Conservation (phyloP, 129 eudicot genomes). For the Solidago caesia region DNA sequence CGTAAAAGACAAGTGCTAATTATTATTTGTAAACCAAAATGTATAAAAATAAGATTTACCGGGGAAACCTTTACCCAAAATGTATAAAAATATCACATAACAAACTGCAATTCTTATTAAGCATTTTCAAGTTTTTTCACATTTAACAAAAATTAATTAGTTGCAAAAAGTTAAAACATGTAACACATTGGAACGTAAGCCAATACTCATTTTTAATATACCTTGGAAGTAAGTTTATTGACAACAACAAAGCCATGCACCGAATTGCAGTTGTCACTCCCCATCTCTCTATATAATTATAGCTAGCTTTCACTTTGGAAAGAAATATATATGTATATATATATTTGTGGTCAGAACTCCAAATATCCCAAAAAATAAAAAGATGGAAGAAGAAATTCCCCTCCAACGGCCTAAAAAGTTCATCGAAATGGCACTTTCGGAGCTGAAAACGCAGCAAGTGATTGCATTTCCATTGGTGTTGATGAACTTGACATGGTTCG, state of each 20-base stretch:
- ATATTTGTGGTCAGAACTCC: not conserved
- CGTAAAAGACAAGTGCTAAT: not conserved
- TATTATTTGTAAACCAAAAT: too few relatives aligned
- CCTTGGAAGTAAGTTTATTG: slow-evolving; percentile 20
- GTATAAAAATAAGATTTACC: too few relatives aligned
- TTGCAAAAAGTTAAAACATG: not conserved
- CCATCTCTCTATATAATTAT: slow-evolving; percentile 8
- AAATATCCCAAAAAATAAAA: not conserved
- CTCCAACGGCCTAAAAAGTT: slow-evolving; percentile 27
- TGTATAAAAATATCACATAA: not conserved
- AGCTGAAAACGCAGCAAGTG: slow-evolving; percentile 60
- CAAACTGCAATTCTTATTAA: not conserved
- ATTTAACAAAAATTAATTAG: not conserved
- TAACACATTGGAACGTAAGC: slow-evolving; percentile 21
- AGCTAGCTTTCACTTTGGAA: slow-evolving; percentile 3
- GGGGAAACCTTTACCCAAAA: too few relatives aligned
- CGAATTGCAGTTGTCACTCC: slow-evolving; percentile 24
- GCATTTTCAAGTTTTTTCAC: not conserved
- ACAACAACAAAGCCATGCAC: slow-evolving; percentile 45
- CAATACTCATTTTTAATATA: not conserved
- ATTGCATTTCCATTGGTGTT: slow-evolving; percentile 56
- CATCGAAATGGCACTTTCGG: slow-evolving; percentile 30
- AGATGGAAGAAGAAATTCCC: slow-evolving; percentile 33
- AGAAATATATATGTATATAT: not conserved
- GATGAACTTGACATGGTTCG: slow-evolving; percentile 80